These are phyloP conservation scores for Blastobotrys robertii DNA, from an alignment of 805 yeast species.

Conservation along the genomic window DNA sequence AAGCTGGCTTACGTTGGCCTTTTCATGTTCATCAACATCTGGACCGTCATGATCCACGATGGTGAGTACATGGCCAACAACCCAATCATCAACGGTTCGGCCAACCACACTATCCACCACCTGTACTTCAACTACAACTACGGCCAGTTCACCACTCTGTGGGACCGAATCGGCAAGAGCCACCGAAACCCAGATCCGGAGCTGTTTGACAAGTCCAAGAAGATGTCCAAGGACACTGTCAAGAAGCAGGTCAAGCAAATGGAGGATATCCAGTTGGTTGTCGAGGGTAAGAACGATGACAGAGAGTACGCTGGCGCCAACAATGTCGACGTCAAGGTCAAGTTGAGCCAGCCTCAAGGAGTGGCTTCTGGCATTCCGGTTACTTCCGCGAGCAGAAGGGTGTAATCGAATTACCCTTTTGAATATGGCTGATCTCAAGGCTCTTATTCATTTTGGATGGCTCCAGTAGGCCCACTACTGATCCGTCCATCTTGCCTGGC, in stretches of 20 bases:
- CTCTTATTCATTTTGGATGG: no score
- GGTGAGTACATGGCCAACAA: conserved; percentile 92
- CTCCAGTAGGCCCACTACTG: no score
- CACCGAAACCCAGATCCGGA: conserved; percentile 88
- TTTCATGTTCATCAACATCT: conserved; percentile 87
- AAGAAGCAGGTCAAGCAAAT: conserved; percentile 57
- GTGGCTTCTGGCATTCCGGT: no score
- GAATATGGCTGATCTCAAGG: no score
- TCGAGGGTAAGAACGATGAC: conserved; percentile 67
- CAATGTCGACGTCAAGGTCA: not conserved
- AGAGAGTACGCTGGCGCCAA: conserved; percentile 50
- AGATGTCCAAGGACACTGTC: conserved; percentile 55
- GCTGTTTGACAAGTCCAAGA: conserved; percentile 56
- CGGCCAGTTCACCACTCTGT: conserved; percentile 95
- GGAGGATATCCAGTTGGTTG: conserved; percentile 67
- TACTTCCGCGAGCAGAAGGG: no score
- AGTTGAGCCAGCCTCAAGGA: no score
- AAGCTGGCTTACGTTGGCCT: conserved; percentile 71
- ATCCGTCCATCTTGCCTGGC: no score
- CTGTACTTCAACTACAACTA: conserved; percentile 95
- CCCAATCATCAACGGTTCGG: conserved; percentile 93
- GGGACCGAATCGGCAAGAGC: conserved; percentile 95
- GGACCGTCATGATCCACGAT: conserved; percentile 99
- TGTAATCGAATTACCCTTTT: no score
- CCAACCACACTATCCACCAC: conserved; percentile 96